Evolutionary conservation across 352 stramenopile species (phyloP).

Genomic region (Pythium aquatile): DNA sequence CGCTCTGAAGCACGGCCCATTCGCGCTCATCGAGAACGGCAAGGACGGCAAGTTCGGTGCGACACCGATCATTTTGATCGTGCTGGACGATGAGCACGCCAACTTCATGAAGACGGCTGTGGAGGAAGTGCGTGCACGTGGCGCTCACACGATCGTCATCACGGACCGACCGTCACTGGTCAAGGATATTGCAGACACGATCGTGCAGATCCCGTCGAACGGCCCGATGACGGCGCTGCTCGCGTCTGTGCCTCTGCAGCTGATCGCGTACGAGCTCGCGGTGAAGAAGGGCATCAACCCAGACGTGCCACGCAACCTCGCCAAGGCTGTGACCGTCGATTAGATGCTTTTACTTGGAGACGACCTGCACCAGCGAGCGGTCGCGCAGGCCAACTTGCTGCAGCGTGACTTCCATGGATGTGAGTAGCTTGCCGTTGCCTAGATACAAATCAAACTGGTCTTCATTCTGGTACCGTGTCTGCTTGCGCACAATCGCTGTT

Average conservation of each 20-base stretch:
- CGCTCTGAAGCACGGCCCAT: constrained; percentile 98
- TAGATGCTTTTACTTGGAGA: constrained; percentile 51
- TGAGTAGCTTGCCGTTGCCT: constrained; percentile 37
- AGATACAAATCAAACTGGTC: constrained; percentile 58
- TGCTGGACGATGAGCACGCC: constrained; percentile 97
- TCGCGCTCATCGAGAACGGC: constrained; percentile 96
- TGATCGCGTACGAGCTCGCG: constrained; percentile 98
- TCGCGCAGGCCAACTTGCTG: constrained; percentile 34
- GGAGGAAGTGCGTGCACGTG: constrained; percentile 95
- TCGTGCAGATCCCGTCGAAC: constrained; percentile 96
- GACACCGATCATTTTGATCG: constrained; percentile 97
- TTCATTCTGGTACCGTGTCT: constrained; percentile 44
- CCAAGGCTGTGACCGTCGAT: constrained; percentile 99
- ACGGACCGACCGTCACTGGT: constrained; percentile 95
- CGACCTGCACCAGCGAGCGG: constrained; percentile 45
- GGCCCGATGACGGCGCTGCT: constrained; percentile 96
- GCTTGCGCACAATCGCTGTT: constrained; percentile 33
- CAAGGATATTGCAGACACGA: constrained; percentile 89
- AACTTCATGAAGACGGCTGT: constrained; percentile 94
- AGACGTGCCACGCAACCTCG: constrained; percentile 97
- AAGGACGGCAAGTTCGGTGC: constrained; percentile 93
- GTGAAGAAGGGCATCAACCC: constrained; percentile 97
- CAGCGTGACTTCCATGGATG: constrained; percentile 38
- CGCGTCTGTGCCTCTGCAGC: constrained; percentile 95
- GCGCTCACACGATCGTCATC: constrained; percentile 97